These are phyloP conservation scores for Hymenoscyphus repandus DNA, from an alignment of 2,329 filamentous ascomycete genomes.

Conservation along the genomic window DNA sequence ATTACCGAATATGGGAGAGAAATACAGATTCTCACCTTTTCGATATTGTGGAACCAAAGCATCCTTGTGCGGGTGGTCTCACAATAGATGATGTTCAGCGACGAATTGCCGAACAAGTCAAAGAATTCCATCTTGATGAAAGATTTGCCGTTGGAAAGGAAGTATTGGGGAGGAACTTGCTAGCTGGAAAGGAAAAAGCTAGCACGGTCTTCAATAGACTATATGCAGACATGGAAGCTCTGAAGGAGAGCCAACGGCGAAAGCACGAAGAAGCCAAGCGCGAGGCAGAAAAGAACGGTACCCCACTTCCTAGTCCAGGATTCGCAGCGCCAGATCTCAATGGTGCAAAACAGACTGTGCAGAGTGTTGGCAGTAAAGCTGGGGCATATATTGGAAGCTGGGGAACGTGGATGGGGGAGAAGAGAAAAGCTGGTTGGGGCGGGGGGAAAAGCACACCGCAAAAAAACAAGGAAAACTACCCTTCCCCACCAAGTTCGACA, in stretches of 20 bases:
- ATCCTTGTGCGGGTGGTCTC: constrained; percentile 88
- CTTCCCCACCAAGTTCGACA: background rate
- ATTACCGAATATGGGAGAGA: constrained; percentile 82
- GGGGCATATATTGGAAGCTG: constrained; percentile 64
- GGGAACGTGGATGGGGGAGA: constrained; percentile 69
- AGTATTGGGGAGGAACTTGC: background rate
- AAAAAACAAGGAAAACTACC: constrained; percentile 20
- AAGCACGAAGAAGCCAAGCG: constrained; percentile 50
- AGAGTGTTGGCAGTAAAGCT: constrained; percentile 50
- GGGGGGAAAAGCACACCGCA: background rate
- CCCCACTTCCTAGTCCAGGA: constrained; percentile 13
- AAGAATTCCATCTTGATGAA: constrained; percentile 90
- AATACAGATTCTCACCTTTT: constrained; percentile 84
- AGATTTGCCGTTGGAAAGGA: constrained; percentile 58
- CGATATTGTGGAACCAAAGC: constrained; percentile 86
- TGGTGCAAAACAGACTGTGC: constrained; percentile 42
- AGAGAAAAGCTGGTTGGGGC: constrained; percentile 49
- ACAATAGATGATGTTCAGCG: constrained; percentile 93
- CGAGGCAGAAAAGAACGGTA: constrained; percentile 22
- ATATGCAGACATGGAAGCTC: constrained; percentile 82
- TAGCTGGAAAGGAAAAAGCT: background rate
- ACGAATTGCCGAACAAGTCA: constrained; percentile 82
- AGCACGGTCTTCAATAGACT: constrained; percentile 74
- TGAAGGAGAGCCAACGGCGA: constrained; percentile 68
- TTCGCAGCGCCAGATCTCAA: constrained; percentile 31